Evolutionary conservation across 2,329 filamentous ascomycete genomes (phyloP).

Genomic region (Fusarium piperis): DNA sequence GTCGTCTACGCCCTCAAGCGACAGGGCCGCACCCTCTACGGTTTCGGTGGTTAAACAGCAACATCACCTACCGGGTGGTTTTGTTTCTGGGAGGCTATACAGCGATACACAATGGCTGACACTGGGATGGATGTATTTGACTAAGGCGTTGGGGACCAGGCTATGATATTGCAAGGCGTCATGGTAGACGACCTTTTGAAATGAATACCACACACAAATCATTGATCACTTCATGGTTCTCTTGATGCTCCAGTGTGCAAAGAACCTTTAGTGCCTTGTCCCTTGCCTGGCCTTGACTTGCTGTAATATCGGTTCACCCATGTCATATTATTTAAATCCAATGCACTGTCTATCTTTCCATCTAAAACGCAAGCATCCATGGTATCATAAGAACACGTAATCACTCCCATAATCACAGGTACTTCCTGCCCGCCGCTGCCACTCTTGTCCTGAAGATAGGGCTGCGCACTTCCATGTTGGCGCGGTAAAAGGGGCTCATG

Average conservation of each 20-base stretch:
- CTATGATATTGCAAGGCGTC: slow-evolving; percentile 49
- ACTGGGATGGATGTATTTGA: slow-evolving; percentile 40
- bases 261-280: neutral
- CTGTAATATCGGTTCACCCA: neutral
- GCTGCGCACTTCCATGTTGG: slow-evolving; percentile 86
- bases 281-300: neutral
- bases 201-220: slow-evolving; percentile 43
- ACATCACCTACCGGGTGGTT: slow-evolving; percentile 7
- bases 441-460: slow-evolving; percentile 86
- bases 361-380: slow-evolving; percentile 21
- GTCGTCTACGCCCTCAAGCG: slow-evolving; percentile 75
- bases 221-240: slow-evolving; percentile 15
- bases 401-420: slow-evolving; percentile 65
- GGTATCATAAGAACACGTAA: slow-evolving; percentile 37
- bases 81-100: slow-evolving; percentile 27
- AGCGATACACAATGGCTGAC: slow-evolving; percentile 20
- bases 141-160: slow-evolving; percentile 46
- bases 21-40: slow-evolving; percentile 82
- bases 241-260: neutral
- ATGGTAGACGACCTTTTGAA: slow-evolving; percentile 46
- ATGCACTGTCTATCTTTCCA: neutral
- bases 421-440: slow-evolving; percentile 90
- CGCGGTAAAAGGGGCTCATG: slow-evolving; percentile 95
- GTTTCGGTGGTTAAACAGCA: slow-evolving; percentile 81
- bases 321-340: slow-evolving; percentile 2